phyloP scores from a whole-genome alignment of 257 asterid genomes.

The Primulina huaijiensis region DNA sequence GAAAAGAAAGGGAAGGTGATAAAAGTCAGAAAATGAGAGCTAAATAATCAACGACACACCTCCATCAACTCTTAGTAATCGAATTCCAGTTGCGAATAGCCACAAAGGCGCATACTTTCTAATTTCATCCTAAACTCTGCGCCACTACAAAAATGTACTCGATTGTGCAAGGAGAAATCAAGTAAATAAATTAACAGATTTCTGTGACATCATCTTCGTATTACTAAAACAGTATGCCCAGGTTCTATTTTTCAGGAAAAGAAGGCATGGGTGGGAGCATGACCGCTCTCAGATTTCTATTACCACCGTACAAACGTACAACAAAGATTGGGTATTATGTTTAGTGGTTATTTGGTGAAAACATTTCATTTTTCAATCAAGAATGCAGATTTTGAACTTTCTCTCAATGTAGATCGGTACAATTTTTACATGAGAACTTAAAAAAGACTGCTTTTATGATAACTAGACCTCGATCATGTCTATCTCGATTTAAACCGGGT shows the following conservation, averaged over 20 bases:
- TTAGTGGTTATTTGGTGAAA: neutral
- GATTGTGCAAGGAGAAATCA: neutral
- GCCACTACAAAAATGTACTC: neutral
- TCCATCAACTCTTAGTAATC: neutral
- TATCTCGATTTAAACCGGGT: neutral
- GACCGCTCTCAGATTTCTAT: neutral
- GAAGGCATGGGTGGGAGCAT: neutral
- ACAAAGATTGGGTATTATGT: neutral
- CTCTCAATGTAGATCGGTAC: neutral
- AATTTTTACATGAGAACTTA: neutral
- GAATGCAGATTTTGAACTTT: neutral
- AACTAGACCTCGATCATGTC: neutral
- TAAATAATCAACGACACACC: neutral
- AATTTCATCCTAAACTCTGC: neutral
- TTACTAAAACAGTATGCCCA: neutral
- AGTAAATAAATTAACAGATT: neutral
- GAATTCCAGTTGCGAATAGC: neutral
- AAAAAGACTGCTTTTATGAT: neutral
- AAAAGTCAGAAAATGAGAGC: neutral
- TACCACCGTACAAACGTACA: neutral
- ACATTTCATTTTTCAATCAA: neutral
- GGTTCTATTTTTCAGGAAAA: neutral
- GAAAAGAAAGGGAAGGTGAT: neutral
- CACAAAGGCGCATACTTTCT: too few species aligned
- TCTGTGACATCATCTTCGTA: neutral